These are phyloP conservation scores for Inosperma sp. DNA, from an alignment of 768 basidiomycete genomes.

Conservation along the genomic window DNA sequence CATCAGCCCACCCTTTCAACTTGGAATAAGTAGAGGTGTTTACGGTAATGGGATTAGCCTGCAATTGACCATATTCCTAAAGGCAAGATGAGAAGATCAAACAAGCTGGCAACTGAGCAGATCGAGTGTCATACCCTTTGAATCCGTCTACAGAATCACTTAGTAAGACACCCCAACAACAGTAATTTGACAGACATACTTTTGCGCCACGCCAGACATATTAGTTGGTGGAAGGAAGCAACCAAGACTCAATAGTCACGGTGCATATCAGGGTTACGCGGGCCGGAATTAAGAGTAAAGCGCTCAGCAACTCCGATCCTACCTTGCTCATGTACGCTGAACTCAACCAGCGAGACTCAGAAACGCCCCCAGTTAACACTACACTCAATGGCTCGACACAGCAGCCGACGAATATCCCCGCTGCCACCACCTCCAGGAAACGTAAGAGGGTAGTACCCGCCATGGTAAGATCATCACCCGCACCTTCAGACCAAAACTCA, in stretches of 20 bases:
- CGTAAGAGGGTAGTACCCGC: constrained; percentile 53
- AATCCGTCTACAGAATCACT: constrained; percentile 50
- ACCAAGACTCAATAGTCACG: too few relatives aligned
- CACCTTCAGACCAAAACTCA: constrained; percentile 49
- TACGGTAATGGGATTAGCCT: constrained; percentile 62
- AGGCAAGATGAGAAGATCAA: constrained; percentile 4
- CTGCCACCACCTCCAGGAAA: constrained; percentile 38
- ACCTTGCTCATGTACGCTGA: neutral
- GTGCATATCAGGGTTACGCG: too few relatives aligned
- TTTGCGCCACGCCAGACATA: constrained; percentile 4
- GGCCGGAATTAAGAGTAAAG: constrained; percentile 2
- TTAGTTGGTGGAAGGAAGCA: constrained; percentile 15
- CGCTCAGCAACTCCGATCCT: constrained; percentile 4
- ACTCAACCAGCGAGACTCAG: constrained; percentile 24
- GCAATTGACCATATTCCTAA: constrained; percentile 66
- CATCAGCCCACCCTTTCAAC: constrained; percentile 11
- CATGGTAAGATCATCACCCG: constrained; percentile 49
- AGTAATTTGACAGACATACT: constrained; percentile 29
- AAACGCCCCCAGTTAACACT: constrained; percentile 9
- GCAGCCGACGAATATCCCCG: constrained; percentile 8
- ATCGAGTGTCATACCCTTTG: constrained; percentile 70
- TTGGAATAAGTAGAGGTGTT: constrained; percentile 13
- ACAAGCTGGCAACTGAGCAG: too few relatives aligned
- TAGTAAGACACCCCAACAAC: constrained; percentile 19
- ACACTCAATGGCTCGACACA: constrained; percentile 13